Evolutionary conservation across 805 yeast genomes (phyloP), one percentile per base, ranked within the genome.

Genomic region (Suhomyces vadensis): DNA sequence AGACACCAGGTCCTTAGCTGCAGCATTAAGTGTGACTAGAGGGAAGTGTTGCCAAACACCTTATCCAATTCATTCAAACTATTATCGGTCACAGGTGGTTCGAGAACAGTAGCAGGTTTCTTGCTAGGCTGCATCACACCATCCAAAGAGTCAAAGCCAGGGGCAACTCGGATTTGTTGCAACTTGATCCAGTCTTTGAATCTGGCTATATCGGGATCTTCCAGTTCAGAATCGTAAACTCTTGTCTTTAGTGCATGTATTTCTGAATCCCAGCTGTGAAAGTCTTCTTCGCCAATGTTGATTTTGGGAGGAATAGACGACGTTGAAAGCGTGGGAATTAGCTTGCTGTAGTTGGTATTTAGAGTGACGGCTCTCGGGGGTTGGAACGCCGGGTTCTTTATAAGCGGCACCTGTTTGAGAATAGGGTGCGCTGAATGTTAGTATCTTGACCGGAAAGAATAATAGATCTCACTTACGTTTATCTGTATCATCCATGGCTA

Each of bases 301-400:
- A 69, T 42, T 40, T 63, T 64, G 1, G 76, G 76, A 2, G 76
- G 75, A 11, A 66, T 51, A 19, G 65, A 66, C 1, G 67, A 58
- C 5, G 43, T 55, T 6, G 66, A 49, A 16, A 71, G 47, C 16
- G 66, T 59, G 3, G 74, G 68, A 17, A 71, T 53, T 19, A 71
- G 50, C 46, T 66, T 66, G 38, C 33, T 46, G 37, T 49, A 82
- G 49, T 74, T 74, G 24, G 71, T 60, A 27, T 82, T 78, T 27
- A 81, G 64, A 5, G 79, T 72, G 10, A 81, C 71, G 0, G 84
- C 76, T 46, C 71, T 75, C 13, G 86, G 85, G 1, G 82, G 78
- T 43, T 69, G 74, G 48, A 63, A 71, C 20, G 64, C 63, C 3
- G 82, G 84, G 44, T 81, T 78, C 29, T 74, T 65, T 11, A 78